Evolutionary conservation across 1,284 basidiomycete species (phyloP), one percentile per base, ranked within the genome.

Genomic region (Fomitopsis betulina): DNA sequence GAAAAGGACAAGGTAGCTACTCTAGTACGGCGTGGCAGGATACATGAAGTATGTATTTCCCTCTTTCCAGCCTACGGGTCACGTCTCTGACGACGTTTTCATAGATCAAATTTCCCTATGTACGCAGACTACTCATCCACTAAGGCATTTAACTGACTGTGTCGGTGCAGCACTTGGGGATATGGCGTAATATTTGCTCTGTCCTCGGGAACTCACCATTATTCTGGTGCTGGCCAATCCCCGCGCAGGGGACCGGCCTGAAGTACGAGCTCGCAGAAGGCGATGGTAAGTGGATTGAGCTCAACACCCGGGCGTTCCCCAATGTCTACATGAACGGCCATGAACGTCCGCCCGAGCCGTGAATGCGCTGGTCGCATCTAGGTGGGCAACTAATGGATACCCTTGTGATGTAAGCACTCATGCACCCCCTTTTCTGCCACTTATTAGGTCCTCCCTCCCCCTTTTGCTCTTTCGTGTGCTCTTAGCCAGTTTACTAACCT

Each of bases 1-100:
- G 97, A 99, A 72, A 98, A 98, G 75, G 95, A 99, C 69, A 94
- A 92, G 71, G 93, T 88, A 0, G 89, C 93, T 5, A 92, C 86
- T 0, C 81, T 98, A 65, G 85, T 94, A 49, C 83, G 91, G 13
- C 77, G 90, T 59, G 96, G 96, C 1, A 91, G 91, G 73, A 90
- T 98, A 61, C 83, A 81, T 55, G 91, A 94, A 74, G 90, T 91
- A 62, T 27, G 79, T 8, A 30, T 53, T 51, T 53, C 45, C 53
- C 15, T 60, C 49, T 13, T 54, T 8, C 52, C 23, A 8, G 12
- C 25, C n/a, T 19, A 17, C 30, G 13, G 9, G 10, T n/a, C n/a
- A 6, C 23, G 35, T 17, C 53, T 17, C 53, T 57, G 2, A 58
- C 45, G 57, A 33, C 30, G 7, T 1, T 3, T 1, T 51, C 15